Evolutionary conservation across 495 filamentous ascomycete species (phyloP).

Genomic region (Penicillium crystallinum): DNA sequence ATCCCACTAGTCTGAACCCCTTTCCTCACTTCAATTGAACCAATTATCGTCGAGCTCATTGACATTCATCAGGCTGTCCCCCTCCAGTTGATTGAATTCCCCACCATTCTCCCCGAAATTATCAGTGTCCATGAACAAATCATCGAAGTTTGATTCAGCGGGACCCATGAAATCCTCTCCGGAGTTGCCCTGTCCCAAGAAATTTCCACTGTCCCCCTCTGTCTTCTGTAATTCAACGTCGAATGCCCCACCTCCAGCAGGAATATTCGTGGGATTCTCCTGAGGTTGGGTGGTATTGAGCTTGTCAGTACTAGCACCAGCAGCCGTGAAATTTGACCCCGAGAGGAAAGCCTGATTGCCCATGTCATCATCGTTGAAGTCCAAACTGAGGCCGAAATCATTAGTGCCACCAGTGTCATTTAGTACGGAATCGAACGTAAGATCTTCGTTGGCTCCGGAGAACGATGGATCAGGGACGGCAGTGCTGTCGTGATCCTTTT

Average conservation of each 20-base stretch:
- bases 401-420: slow-evolving; percentile 31
- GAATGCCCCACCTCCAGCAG: slow-evolving; percentile 40
- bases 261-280: slow-evolving; percentile 24
- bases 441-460: slow-evolving; percentile 22
- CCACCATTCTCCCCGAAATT: slow-evolving; percentile 32
- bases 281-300: slow-evolving; percentile 21
- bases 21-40: slow-evolving; percentile 25
- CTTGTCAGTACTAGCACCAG: slow-evolving; percentile 18
- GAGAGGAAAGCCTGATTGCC: slow-evolving; percentile 42
- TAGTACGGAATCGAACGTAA: slow-evolving; percentile 39
- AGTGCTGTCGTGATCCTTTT: slow-evolving; percentile 22
- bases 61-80: slow-evolving; percentile 39
- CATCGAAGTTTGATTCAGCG: slow-evolving; percentile 48
- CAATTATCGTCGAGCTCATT: slow-evolving; percentile 44
- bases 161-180: slow-evolving; percentile 40
- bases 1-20: not conserved
- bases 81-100: slow-evolving; percentile 37
- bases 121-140: slow-evolving; percentile 45
- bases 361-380: slow-evolving; percentile 43
- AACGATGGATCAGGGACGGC: slow-evolving; percentile 16
- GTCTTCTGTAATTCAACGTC: slow-evolving; percentile 37
- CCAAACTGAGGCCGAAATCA: slow-evolving; percentile 43
- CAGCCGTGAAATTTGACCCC: slow-evolving; percentile 28
- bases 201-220: slow-evolving; percentile 10
- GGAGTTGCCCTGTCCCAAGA: slow-evolving; percentile 12